Percentiles rank a stretch among this genome's conserved stretches.
Evolutionary conservation across 2,329 filamentous ascomycete genomes (phyloP).

Genomic region (Verticillium dahliae): DNA sequence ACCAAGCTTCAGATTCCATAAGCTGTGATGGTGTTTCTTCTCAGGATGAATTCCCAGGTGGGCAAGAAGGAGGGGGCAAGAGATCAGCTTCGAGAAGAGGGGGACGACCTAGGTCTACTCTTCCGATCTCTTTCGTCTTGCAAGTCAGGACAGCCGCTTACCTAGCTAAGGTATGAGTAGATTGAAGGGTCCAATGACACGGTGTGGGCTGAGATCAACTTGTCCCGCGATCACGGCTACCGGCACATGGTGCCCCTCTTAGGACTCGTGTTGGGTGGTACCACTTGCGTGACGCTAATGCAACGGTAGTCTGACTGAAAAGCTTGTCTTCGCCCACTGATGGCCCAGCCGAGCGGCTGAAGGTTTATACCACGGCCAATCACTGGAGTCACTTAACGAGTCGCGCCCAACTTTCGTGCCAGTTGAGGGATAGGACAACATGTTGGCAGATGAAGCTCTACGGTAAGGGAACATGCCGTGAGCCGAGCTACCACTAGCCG

Average conservation of each 20-base stretch:
- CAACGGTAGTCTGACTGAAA: not conserved
- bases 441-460: not conserved
- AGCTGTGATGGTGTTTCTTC: not conserved
- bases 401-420: not conserved
- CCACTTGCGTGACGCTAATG: not conserved
- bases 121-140: not conserved
- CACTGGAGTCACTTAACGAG: not conserved
- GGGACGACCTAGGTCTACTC: not conserved
- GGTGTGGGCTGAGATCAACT: not conserved
- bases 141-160: not conserved
- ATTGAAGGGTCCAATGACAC: not conserved
- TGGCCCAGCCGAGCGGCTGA: not conserved
- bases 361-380: not conserved
- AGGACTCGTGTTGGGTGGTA: not conserved
- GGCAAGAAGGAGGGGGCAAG: not conserved
- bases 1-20: not conserved
- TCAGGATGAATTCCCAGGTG: not conserved
- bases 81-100: not conserved
- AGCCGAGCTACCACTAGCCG: not conserved
- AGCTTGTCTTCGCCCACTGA: not conserved
- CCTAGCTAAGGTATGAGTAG: not conserved
- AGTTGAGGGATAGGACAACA: not conserved
- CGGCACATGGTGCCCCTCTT: not conserved
- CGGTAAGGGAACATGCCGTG: not conserved
- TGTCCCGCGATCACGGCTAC: not conserved